Evolutionary conservation across 129 eudicot genomes (phyloP), one percentile per base, ranked within the genome.

Genomic region (Saposhnikovia divaricata): DNA sequence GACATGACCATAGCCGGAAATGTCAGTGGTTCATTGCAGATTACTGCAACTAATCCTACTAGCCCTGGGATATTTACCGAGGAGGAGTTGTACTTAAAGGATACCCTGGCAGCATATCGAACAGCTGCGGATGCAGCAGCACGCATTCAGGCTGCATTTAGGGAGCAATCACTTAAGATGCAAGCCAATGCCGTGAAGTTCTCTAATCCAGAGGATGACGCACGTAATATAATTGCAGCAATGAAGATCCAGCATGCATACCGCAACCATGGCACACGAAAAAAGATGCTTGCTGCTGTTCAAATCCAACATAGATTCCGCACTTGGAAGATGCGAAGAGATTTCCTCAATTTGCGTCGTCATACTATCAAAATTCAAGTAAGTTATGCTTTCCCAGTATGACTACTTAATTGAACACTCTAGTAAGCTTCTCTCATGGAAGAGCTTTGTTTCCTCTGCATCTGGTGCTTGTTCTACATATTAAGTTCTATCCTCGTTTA

Each of bases 41-140:
- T 89, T 40, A 80, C 87, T 42, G 71, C 87, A 15, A 84, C 79
- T 69, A 92, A 96, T 31, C 38, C 77, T 72, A 72, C 61, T 42
- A 80, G 78, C 79, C 81, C 84, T 16, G 84, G 73, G 43, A 81
- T 83, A 75, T 63, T 85, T 76, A 89, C 76, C 39, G 95, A 96
- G 83, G 99, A 96, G 47, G 99, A 96, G 46, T 80, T 88, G 43
- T 80, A 80, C 84, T 81, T 96, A 80, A 92, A 92, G 84, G 99
- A 96, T 42, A 88, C 94, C 70, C 83, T 96, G 79, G 85, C 99
- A 40, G 99, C 99, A 63, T 96, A 92, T 85, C 85, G 99, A 70
- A 84, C 95, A 10, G 98, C 99, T 48, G 99, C 99, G 79, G 99
- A 92, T 90, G 99, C 98, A 51, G 99, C 99, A 51, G 93, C 98